phyloP scores from a whole-genome alignment of 2,329 filamentous ascomycete species.

The Tolypocladium guangdongense region DNA sequence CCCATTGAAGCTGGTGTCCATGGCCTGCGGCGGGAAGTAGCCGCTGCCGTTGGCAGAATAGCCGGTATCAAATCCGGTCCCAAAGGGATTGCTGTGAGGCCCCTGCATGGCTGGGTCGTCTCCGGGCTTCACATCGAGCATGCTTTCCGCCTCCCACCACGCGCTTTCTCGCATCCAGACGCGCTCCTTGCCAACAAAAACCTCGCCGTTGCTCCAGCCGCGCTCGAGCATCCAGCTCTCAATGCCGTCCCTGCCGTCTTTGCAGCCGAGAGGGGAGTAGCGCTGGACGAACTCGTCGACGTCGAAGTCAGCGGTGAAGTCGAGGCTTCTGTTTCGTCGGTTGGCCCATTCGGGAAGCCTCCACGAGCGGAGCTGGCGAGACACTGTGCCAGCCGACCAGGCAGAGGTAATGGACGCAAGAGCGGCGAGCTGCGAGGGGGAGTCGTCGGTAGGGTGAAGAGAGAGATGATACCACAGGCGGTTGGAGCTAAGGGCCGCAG shows the following conservation, averaged over 20 bases:
- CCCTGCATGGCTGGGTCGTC: slow-evolving; percentile 23
- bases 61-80: slow-evolving; percentile 50
- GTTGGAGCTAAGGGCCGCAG: slow-evolving; percentile 65
- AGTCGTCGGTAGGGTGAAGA: slow-evolving; percentile 82
- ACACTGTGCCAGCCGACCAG: slow-evolving; percentile 90
- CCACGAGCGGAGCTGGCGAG: slow-evolving; percentile 87
- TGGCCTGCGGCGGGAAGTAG: slow-evolving; percentile 57
- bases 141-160: slow-evolving; percentile 97
- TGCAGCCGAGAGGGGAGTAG: slow-evolving; percentile 74
- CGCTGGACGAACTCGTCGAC: slow-evolving; percentile 81
- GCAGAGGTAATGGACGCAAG: slow-evolving; percentile 63
- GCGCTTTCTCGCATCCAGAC: slow-evolving; percentile 91
- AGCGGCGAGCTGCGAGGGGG: slow-evolving; percentile 62
- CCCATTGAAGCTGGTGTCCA: slow-evolving; percentile 50
- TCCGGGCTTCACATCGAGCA: slow-evolving; percentile 77
- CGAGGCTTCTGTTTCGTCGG: slow-evolving; percentile 76
- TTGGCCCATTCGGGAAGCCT: slow-evolving; percentile 95
- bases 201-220: slow-evolving; percentile 97
- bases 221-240: slow-evolving; percentile 90
- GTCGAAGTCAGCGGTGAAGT: slow-evolving; percentile 96
- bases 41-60: slow-evolving; percentile 58
- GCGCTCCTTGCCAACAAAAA: slow-evolving; percentile 79
- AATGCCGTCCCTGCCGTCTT: slow-evolving; percentile 82
- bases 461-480: slow-evolving; percentile 92
- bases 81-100: slow-evolving; percentile 35